Evolutionary conservation across 2,329 filamentous ascomycete genomes (phyloP), one percentile per base, ranked within the genome.

Genomic region (Paraphoma sp.): DNA sequence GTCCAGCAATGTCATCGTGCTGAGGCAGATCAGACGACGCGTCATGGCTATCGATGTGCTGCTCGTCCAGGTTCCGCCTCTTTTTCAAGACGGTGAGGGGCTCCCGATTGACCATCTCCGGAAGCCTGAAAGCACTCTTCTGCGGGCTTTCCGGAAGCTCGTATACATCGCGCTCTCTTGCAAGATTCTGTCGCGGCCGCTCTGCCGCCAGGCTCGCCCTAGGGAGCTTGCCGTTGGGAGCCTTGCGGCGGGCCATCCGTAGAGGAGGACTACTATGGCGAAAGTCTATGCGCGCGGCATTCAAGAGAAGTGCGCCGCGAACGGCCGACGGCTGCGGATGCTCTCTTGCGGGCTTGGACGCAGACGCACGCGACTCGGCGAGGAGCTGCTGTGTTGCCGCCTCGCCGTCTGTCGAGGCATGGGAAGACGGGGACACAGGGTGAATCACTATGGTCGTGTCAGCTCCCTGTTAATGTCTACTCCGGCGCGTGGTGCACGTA

Each of bases 221-320:
- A 41, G 59, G 65, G 43, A 73, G 64, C 48, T 67, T 69, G 16
- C 68, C 23, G 23, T 23, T 23, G 23, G 23, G 23, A 23, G 23
- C 3, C 23, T 23, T 23, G 23, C 23, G 23, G 14, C 33, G 51
- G 16, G 18, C 41, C 48, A 48, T 54, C 5, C 46, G 40, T 33
- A 51, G 17, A 11, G 57, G 54, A 11, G 57, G 54, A 29, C 54
- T 63, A 16, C 51, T 43, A 12, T 45, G 51, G 3, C 41, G 56
- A 10, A 51, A 53, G 16, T 58, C 40, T 36, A 65, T 47, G 29
- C 71, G 70, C 28, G 70, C 72, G 16, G 67, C 63, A 54, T 76
- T 76, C 31, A 76, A 64, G 3, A 73, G 64, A 36, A 46, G 59
- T 23, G 70, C 70, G 53, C 64, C 64, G 11, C 56, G 36, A 9